phyloP scores from a whole-genome alignment of 164 flowering plant species.

The Euptelea pleiosperma region DNA sequence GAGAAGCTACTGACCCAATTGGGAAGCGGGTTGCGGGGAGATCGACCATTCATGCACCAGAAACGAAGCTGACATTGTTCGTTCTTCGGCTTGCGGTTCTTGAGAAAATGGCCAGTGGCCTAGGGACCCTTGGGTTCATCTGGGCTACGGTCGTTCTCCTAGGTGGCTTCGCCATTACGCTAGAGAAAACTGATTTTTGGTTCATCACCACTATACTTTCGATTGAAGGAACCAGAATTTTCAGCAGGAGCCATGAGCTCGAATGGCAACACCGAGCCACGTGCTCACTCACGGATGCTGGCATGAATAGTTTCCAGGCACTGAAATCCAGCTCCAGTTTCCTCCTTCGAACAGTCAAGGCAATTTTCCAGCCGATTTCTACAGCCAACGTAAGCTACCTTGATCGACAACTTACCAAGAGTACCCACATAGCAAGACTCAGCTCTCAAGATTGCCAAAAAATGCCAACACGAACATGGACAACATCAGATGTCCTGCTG shows the following conservation, averaged over 20 bases:
- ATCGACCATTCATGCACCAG: constrained; percentile 55
- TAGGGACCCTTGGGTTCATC: constrained; percentile 87
- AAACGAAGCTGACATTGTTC: constrained; percentile 80
- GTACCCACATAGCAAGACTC: neutral
- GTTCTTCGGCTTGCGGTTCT: constrained; percentile 80
- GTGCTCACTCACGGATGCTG: constrained; percentile 75
- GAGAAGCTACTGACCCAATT: constrained; percentile 13
- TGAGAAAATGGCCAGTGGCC: constrained; percentile 80
- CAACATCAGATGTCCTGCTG: constrained; percentile 75
- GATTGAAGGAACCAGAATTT: constrained; percentile 80
- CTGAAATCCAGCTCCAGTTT: constrained; percentile 47
- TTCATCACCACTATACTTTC: constrained; percentile 63
- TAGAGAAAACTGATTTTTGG: constrained; percentile 85
- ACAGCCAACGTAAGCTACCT: constrained; percentile 19
- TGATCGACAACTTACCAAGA: constrained; percentile 25
- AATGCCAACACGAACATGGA: constrained; percentile 57
- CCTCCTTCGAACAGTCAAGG: constrained; percentile 24
- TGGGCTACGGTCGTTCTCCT: constrained; percentile 99
- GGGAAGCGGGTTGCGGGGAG: constrained; percentile 29
- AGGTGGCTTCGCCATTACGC: constrained; percentile 84
- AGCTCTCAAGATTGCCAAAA: constrained; percentile 15
- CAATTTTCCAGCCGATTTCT: constrained; percentile 21
- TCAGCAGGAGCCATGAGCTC: constrained; percentile 95
- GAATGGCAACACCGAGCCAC: constrained; percentile 96
- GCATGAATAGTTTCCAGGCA: constrained; percentile 66